Evolutionary conservation across 2,329 filamentous ascomycete genomes (phyloP), one percentile per base, ranked within the genome.

Genomic region (Bimuria novae-zelandiae): DNA sequence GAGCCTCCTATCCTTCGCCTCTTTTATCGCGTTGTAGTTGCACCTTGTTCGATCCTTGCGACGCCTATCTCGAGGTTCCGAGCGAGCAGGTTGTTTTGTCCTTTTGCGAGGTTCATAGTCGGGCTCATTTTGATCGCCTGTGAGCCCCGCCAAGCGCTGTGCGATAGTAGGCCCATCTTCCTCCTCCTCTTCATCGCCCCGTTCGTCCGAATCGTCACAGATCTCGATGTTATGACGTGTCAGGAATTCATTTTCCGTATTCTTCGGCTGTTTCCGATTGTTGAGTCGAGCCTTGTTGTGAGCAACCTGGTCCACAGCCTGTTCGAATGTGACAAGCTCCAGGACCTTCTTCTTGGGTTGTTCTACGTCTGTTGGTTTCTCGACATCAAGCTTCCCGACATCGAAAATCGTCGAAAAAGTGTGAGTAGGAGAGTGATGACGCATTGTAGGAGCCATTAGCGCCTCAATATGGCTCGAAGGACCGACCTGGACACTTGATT

Each of bases 351-450:
- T 40, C 30, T 32, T n/a, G 1, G 8, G 2, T n/a, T 12, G 7
- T 2, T 16, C 4, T 2, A 27, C 3, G 25, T 7, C 8, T 3
- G 2, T 25, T 17, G 21, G 21, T 27, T 30, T 14, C 16, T 17
- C 16, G 17, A 27, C 32, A 22, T n/a, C n/a, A n/a, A n/a, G n/a
- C n/a, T n/a, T n/a, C n/a, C n/a, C n/a, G n/a, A n/a, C n/a, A n/a
- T 4, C 17, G 33, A 71, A 70, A n/a, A 75, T 65, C 0, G 78
- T 80, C 2, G 74, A 76, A 59, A 80, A 80, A 0, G 79, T 81
- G 3, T 79, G 78, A 27, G 63, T 77, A 3, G 56, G 52, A 7
- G 61, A 25, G 52, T 79, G 68, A 57, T 78, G 80, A 1, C 50
- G 54, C 35, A 64, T 47, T 19, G 51, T 46, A 1, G 68, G 68